A percentile compares a stretch with the other conserved stretches of the same genome.
These are phyloP conservation scores for Talaromyces wortmannii DNA, from an alignment of 495 filamentous ascomycete species.

Conservation along the genomic window DNA sequence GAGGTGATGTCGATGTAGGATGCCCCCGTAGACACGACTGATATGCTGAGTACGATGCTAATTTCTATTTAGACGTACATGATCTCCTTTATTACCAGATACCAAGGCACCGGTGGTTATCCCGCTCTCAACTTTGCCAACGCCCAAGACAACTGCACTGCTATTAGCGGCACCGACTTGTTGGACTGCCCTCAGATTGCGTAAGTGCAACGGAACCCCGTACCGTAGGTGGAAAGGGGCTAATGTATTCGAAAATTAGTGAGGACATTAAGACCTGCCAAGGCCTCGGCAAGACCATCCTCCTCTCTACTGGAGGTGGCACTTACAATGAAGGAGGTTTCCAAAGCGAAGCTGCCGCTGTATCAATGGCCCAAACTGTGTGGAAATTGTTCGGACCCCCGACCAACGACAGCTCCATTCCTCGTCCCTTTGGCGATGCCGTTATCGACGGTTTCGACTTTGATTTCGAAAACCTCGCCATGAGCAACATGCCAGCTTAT, in stretches of 20 bases:
- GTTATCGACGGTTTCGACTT: slow-evolving; percentile 69
- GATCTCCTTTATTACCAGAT: slow-evolving; percentile 52
- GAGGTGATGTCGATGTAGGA: background rate
- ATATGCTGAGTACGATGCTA: background rate
- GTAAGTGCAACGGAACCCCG: slow-evolving; percentile 17
- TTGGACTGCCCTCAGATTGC: slow-evolving; percentile 57
- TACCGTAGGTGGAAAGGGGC: background rate
- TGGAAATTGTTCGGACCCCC: slow-evolving; percentile 64
- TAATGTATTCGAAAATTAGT: slow-evolving; percentile 8
- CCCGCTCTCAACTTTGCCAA: slow-evolving; percentile 57
- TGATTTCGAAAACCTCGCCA: slow-evolving; percentile 47
- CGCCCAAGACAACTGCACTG: slow-evolving; percentile 48
- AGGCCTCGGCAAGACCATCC: slow-evolving; percentile 53
- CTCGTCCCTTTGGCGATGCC: slow-evolving; percentile 58
- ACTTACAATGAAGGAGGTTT: slow-evolving; percentile 59
- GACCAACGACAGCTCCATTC: slow-evolving; percentile 16
- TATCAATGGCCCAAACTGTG: slow-evolving; percentile 48
- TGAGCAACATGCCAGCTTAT: slow-evolving; percentile 46
- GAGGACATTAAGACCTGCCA: slow-evolving; percentile 62
- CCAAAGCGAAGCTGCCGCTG: slow-evolving; percentile 41
- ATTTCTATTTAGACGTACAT: slow-evolving; percentile 42
- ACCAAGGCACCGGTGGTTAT: slow-evolving; percentile 40
- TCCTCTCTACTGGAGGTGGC: slow-evolving; percentile 62
- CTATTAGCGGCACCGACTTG: slow-evolving; percentile 48
- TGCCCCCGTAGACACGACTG: background rate